Conservation (phyloP, 2,329 filamentous ascomycete species). For the Neophaeococcomyces mojaviensis region DNA sequence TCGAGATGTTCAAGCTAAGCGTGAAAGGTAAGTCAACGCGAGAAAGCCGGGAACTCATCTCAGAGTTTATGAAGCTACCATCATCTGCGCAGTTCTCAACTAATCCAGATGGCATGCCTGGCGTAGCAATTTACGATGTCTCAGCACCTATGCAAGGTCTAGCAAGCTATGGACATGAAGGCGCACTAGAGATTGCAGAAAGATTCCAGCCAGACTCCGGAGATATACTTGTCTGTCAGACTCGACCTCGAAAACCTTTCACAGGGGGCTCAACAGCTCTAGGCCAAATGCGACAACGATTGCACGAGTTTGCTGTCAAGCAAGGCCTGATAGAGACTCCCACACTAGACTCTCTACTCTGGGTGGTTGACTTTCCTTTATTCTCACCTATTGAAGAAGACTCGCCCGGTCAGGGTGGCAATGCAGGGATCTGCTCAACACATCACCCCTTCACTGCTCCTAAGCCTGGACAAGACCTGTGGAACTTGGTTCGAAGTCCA, state of each 20-base stretch:
- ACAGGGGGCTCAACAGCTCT: conserved; percentile 61
- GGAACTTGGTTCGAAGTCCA: conserved; percentile 65
- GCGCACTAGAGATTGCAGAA: conserved; percentile 51
- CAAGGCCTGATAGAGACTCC: conserved; percentile 47
- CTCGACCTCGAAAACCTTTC: conserved; percentile 57
- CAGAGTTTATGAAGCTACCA: conserved; percentile 62
- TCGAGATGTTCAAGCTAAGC: conserved; percentile 66
- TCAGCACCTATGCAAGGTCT: conserved; percentile 69
- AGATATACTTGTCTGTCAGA: conserved; percentile 75
- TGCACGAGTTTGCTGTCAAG: conserved; percentile 64
- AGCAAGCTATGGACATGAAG: conserved; percentile 68
- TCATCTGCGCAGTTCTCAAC: conserved; percentile 51
- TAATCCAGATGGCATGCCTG: conserved; percentile 71
- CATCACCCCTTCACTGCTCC: conserved; percentile 97
- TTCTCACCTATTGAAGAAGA: conserved; percentile 66
- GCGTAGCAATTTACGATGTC: conserved; percentile 67
- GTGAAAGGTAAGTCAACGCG: conserved; percentile 37
- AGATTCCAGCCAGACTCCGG: conserved; percentile 55
- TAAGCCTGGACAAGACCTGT: conserved; percentile 61
- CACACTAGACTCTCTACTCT: conserved; percentile 61
- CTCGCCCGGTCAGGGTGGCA: conserved; percentile 72
- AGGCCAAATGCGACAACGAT: conserved; percentile 62
- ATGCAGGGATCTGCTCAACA: conserved; percentile 72
- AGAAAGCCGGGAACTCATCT: conserved; percentile 55
- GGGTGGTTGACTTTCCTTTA: conserved; percentile 86